phyloP scores from a whole-genome alignment of 805 yeast species.

The Yamadazyma tumulicola region DNA sequence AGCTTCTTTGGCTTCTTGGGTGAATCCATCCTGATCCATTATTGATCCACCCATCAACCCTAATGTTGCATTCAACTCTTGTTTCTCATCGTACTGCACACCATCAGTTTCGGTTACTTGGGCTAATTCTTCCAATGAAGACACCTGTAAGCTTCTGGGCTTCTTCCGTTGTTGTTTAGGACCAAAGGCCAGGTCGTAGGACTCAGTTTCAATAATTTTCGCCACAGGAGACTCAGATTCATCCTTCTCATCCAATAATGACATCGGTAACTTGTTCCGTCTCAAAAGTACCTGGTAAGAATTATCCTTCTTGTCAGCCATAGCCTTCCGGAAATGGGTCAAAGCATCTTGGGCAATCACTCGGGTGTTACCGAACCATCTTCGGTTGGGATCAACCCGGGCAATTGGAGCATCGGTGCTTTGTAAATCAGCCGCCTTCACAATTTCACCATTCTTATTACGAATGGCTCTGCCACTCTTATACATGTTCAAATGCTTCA shows the following conservation, averaged over 20 bases:
- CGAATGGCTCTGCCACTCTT: conserved; percentile 85
- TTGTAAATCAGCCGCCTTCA: conserved; percentile 85
- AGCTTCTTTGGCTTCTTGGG: conserved; percentile 90
- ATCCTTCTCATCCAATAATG: conserved; percentile 84
- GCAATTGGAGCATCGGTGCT: conserved; percentile 86
- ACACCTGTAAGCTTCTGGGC: conserved; percentile 71
- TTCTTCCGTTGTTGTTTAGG: conserved; percentile 93
- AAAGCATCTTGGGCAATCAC: conserved; percentile 97
- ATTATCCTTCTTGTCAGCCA: conserved; percentile 81
- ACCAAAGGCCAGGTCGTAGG: conserved; percentile 79
- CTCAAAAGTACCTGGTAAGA: conserved; percentile 80
- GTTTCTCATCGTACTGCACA: conserved; percentile 65
- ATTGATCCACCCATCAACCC: conserved; percentile 73
- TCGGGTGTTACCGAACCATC: conserved; percentile 97
- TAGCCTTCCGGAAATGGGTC: conserved; percentile 88
- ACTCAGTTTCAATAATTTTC: conserved; percentile 83
- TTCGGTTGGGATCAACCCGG: conserved; percentile 90
- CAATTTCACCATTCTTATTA: conserved; percentile 82
- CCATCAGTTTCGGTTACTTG: conserved; percentile 53
- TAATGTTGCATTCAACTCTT: conserved; percentile 67
- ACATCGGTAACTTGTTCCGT: conserved; percentile 94
- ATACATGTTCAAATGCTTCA: conserved; percentile 87
- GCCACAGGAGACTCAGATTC: conserved; percentile 72
- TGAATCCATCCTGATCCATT: conserved; percentile 69
- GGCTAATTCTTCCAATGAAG: conserved; percentile 78